Evolutionary conservation across 345 rosid genomes (phyloP).

Genomic region (Heritiera fomes): DNA sequence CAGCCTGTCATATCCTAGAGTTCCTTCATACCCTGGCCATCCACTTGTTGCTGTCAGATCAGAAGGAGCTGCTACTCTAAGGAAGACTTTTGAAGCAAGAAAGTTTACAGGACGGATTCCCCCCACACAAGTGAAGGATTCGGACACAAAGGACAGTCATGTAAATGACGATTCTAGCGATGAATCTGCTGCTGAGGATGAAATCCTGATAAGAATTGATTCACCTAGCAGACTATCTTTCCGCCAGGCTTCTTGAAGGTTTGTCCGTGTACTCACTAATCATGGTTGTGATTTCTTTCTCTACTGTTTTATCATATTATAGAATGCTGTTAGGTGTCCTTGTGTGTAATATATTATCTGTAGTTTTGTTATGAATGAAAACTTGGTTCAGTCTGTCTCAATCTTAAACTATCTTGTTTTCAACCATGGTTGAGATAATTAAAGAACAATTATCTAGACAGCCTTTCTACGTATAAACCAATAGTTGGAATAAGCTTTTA

Average conservation of each 20-base stretch:
- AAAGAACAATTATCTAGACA: too few species aligned
- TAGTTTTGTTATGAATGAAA: not conserved
- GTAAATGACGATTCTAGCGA: conserved; percentile 52
- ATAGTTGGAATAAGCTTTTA: not conserved
- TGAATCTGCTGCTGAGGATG: conserved; percentile 61
- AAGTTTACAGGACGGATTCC: conserved; percentile 21
- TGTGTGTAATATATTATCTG: not conserved
- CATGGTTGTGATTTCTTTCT: not conserved
- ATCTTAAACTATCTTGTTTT: too few species aligned
- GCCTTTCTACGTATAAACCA: not conserved
- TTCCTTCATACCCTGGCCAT: conserved; percentile 32
- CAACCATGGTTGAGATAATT: too few species aligned
- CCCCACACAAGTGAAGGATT: conserved; percentile 41
- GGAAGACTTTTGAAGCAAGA: conserved; percentile 36
- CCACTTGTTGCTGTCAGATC: conserved; percentile 50
- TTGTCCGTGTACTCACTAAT: not conserved
- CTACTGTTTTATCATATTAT: not conserved
- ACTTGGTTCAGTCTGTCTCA: not conserved
- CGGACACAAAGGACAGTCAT: not conserved
- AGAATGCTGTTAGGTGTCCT: not conserved
- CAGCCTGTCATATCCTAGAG: conserved; percentile 40
- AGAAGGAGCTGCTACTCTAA: conserved; percentile 49
- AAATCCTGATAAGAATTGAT: conserved; percentile 63
- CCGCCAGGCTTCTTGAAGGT: conserved; percentile 38
- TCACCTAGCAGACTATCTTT: conserved; percentile 79